These are phyloP conservation scores for Saturnispora halmiae DNA, from an alignment of 805 yeast species.

Conservation along the genomic window DNA sequence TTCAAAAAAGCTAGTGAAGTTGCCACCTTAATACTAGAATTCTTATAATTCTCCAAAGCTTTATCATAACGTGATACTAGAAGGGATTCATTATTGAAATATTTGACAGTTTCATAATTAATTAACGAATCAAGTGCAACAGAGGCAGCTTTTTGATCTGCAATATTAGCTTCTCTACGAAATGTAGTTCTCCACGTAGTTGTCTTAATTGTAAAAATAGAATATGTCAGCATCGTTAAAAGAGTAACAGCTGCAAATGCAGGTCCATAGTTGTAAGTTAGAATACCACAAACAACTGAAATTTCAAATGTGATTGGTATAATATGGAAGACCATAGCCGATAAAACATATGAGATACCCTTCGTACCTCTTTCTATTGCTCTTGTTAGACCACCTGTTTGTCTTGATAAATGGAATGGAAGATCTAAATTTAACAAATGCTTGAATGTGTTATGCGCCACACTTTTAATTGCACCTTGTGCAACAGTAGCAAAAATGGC, in stretches of 20 bases:
- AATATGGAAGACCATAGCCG: conserved; percentile 97
- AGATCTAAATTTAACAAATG: conserved; percentile 80
- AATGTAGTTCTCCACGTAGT: conserved; percentile 96
- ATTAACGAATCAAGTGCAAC: conserved; percentile 90
- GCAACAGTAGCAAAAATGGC: conserved; percentile 95
- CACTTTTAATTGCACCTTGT: conserved; percentile 84
- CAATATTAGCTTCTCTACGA: conserved; percentile 80
- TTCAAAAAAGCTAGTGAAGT: conserved; percentile 73
- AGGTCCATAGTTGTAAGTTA: conserved; percentile 86
- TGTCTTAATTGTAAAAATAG: conserved; percentile 79
- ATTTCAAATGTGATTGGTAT: conserved; percentile 90
- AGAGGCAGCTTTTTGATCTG: conserved; percentile 93
- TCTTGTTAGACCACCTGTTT: conserved; percentile 92
- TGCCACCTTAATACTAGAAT: conserved; percentile 70
- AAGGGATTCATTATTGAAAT: conserved; percentile 81
- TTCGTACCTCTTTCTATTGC: conserved; percentile 98
- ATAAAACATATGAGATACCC: conserved; percentile 86
- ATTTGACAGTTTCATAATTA: conserved; percentile 89
- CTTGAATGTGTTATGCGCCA: conserved; percentile 77
- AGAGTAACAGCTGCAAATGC: conserved; percentile 85
- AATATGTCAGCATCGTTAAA: conserved; percentile 80
- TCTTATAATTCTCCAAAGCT: conserved; percentile 66
- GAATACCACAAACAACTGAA: conserved; percentile 82
- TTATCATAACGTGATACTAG: conserved; percentile 73
- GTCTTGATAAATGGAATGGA: conserved; percentile 81